These are phyloP conservation scores for Cytidiella melzeri DNA, from an alignment of 768 basidiomycete genomes.

Conservation along the genomic window DNA sequence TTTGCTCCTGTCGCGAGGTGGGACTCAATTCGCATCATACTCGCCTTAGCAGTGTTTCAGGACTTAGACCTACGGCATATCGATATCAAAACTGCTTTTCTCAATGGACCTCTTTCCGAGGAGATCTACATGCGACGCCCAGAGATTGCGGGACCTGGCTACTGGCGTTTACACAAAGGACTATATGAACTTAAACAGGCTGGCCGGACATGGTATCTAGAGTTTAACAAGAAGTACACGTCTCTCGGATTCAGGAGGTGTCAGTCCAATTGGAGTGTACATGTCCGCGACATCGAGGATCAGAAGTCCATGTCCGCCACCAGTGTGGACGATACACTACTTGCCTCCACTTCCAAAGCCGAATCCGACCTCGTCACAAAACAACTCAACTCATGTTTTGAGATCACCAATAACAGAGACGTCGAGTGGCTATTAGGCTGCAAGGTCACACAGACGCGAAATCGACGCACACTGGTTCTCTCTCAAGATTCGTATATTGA, in stretches of 20 bases:
- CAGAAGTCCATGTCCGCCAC: slow-evolving; percentile 14
- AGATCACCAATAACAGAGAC: slow-evolving; percentile 15
- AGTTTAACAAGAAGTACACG: slow-evolving; percentile 20
- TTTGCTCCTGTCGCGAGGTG: slow-evolving; percentile 2
- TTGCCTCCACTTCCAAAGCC: neutral
- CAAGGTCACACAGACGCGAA: slow-evolving; percentile 21
- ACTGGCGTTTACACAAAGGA: slow-evolving; percentile 19
- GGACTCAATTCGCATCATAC: neutral
- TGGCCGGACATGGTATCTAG: slow-evolving; percentile 32
- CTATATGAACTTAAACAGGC: slow-evolving; percentile 41
- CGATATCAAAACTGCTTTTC: neutral
- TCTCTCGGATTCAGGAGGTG: slow-evolving; percentile 20
- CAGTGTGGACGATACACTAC: slow-evolving; percentile 31
- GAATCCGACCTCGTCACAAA: slow-evolving; percentile 13
- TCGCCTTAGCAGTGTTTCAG: neutral
- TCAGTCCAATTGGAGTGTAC: slow-evolving; percentile 22
- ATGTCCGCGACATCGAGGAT: neutral
- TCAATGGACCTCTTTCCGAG: slow-evolving; percentile 4
- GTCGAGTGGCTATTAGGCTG: slow-evolving; percentile 23
- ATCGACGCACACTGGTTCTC: slow-evolving; percentile 17
- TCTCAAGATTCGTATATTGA: slow-evolving; percentile 22
- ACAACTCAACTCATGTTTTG: slow-evolving; percentile 22
- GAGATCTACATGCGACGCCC: slow-evolving; percentile 7
- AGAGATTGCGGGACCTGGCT: slow-evolving; percentile 8
- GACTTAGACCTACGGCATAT: slow-evolving; percentile 1